Evolutionary conservation across 768 basidiomycete genomes (phyloP), one percentile per base, ranked within the genome.

Genomic region (Brasilioporus rufonigricans): DNA sequence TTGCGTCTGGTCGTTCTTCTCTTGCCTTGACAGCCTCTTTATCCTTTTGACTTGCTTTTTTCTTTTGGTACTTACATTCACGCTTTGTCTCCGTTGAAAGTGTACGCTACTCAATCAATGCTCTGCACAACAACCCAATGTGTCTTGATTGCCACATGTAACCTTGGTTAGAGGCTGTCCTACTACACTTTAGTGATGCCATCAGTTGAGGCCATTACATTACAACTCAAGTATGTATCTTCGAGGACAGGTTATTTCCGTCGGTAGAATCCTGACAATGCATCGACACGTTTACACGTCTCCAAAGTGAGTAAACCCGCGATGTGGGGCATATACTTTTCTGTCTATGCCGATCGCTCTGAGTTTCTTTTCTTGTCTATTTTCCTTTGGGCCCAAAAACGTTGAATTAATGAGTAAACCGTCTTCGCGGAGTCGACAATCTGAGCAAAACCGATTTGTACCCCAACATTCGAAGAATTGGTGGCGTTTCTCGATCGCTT

Each of bases 21-120:
- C 39, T 60, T 60, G 54, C 48, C 49, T 57, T 61, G 53, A 39
- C 46, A 29, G 47, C 31, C 49, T 53, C 49, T 52, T 63, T 55
- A 60, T 62, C 57, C 38, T 40, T 21, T 60, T 58, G 52, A 43
- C 54, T 36, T 58, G 53, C 18, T 55, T 44, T 57, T 50, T 39
- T 50, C 50, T 33, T 44, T 54, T 58, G 53, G 43, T 69, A 64
- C 68, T 68, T 70, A 70, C 67, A 53, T 59, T 40, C 64, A 58
- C 58, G 61, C 35, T 50, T 58, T 55, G 67, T 65, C 44, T 49
- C 36, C n/a, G 66, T 63, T 61, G 68, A 70, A 62, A 57, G 48
- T 69, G 68, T 70, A 70, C 66, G 55, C 64, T 70, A 72, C 70
- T 64, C 52, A 49, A 71, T 59, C 60, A 50, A 64, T 61, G 53